A percentile compares a stretch with the other conserved stretches of the same genome.
These are phyloP conservation scores for Hypomyces rosellus DNA, from an alignment of 2,329 filamentous ascomycete species.

Conservation along the genomic window DNA sequence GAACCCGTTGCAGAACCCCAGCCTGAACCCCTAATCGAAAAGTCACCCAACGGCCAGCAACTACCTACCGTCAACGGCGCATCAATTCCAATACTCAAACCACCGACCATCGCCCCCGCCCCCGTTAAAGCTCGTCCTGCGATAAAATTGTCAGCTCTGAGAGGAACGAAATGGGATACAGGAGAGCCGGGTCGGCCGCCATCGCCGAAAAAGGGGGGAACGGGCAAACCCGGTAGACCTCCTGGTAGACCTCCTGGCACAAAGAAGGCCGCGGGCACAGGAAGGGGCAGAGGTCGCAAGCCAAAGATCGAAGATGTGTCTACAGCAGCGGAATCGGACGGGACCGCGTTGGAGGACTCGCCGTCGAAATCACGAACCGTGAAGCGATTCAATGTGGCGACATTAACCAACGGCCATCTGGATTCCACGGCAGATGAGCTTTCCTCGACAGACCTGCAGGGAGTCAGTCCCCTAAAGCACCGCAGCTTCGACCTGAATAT, in stretches of 20 bases:
- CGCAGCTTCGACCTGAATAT: constrained; percentile 8
- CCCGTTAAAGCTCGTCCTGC: constrained; percentile 23
- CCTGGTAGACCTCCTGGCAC: not conserved
- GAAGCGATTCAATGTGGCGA: not conserved
- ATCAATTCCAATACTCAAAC: constrained; percentile 2
- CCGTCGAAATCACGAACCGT: constrained; percentile 11
- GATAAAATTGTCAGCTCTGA: constrained; percentile 31
- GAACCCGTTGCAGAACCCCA: constrained; percentile 10
- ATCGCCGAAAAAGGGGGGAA: constrained; percentile 7
- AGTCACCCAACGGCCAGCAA: not conserved
- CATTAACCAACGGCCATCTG: constrained; percentile 7
- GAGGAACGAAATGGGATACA: constrained; percentile 33
- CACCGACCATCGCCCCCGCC: constrained; percentile 12
- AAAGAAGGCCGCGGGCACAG: not conserved
- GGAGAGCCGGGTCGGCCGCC: constrained; percentile 15
- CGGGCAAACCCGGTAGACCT: constrained; percentile 12
- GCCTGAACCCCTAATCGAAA: not conserved
- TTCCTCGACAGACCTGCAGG: not conserved
- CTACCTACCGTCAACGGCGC: not conserved
- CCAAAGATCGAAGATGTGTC: constrained; percentile 10
- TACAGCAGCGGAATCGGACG: constrained; percentile 7
- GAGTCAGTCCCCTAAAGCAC: constrained; percentile 8
- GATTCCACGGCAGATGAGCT: constrained; percentile 10
- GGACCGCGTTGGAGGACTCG: constrained; percentile 7
- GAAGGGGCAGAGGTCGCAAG: constrained; percentile 14